Conservation (phyloP, 139 green algal species). For the Gonium pectorale region DNA sequence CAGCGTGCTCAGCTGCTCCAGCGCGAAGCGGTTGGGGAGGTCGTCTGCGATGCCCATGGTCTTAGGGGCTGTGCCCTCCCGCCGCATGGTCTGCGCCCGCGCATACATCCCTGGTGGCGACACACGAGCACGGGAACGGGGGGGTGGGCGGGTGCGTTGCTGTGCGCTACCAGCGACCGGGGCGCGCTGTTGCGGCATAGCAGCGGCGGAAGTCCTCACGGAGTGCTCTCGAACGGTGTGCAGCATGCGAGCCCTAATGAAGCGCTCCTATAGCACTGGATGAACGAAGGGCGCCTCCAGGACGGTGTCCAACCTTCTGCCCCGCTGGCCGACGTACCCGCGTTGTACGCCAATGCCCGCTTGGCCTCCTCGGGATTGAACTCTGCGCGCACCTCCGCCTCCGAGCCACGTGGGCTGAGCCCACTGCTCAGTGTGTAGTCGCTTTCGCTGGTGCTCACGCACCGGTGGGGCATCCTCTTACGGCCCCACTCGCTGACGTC, state of each 20-base stretch:
- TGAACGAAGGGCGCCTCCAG: too few relatives aligned
- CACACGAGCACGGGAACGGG: conserved; percentile 21
- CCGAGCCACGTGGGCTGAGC: conserved; percentile 67
- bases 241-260: too few relatives aligned
- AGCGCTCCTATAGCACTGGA: too few relatives aligned
- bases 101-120: conserved; percentile 55
- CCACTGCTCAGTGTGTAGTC: conserved; percentile 77
- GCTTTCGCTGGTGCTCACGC: conserved; percentile 15
- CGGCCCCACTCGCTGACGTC: conserved; percentile 53
- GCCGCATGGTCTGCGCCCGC: conserved; percentile 54
- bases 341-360: conserved; percentile 69
- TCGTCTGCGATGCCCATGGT: conserved; percentile 78
- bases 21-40: conserved; percentile 81
- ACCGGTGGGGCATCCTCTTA: conserved; percentile 7
- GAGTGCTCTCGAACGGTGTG: too few relatives aligned
- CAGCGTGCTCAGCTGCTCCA: conserved; percentile 82
- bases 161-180: too few relatives aligned
- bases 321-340: conserved; percentile 26
- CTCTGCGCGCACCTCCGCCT: conserved; percentile 19
- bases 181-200: too few relatives aligned
- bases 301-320: too few relatives aligned
- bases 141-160: too few relatives aligned
- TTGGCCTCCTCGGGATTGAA: conserved; percentile 57
- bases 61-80: conserved; percentile 59
- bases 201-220: too few relatives aligned